Evolutionary conservation across 108 stramenopile species (phyloP).

Genomic region (Discostella stelligeroides): DNA sequence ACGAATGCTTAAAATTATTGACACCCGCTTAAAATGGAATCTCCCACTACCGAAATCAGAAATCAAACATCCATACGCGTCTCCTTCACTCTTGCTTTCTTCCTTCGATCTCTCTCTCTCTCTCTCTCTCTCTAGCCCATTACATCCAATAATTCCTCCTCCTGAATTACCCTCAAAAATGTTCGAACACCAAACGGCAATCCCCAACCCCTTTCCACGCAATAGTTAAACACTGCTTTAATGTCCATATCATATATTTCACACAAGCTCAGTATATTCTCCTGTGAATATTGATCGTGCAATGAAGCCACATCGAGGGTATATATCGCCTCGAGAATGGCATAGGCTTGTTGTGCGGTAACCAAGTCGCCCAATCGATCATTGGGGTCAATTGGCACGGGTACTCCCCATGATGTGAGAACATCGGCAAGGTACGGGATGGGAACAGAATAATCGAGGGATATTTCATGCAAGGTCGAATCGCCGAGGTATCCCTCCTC

Average conservation of each 20-base stretch:
- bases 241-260: slow-evolving; percentile 76
- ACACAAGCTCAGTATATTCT: slow-evolving; percentile 65
- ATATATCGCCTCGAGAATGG: slow-evolving; percentile 83
- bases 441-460: slow-evolving; percentile 76
- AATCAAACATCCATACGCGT: too few relatives aligned
- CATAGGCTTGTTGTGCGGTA: slow-evolving; percentile 89
- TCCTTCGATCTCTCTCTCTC: neutral
- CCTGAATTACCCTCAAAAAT: slow-evolving; percentile 77
- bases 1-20: too few relatives aligned
- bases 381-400: slow-evolving; percentile 74
- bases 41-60: too few relatives aligned
- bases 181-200: slow-evolving; percentile 89
- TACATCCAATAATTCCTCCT: slow-evolving; percentile 69
- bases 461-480: slow-evolving; percentile 74
- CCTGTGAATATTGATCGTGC: slow-evolving; percentile 78
- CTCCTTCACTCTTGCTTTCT: too few relatives aligned
- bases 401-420: slow-evolving; percentile 77
- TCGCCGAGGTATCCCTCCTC: slow-evolving; percentile 85
- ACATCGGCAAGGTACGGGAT: slow-evolving; percentile 87
- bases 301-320: slow-evolving; percentile 74
- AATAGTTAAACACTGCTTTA: slow-evolving; percentile 77
- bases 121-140: slow-evolving; percentile 5
- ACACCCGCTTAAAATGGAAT: too few relatives aligned
- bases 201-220: slow-evolving; percentile 81
- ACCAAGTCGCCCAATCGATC: slow-evolving; percentile 79